These are phyloP conservation scores for Saccharomycopsis oosterbeekiorum DNA, from an alignment of 805 yeast genomes.

Conservation along the genomic window DNA sequence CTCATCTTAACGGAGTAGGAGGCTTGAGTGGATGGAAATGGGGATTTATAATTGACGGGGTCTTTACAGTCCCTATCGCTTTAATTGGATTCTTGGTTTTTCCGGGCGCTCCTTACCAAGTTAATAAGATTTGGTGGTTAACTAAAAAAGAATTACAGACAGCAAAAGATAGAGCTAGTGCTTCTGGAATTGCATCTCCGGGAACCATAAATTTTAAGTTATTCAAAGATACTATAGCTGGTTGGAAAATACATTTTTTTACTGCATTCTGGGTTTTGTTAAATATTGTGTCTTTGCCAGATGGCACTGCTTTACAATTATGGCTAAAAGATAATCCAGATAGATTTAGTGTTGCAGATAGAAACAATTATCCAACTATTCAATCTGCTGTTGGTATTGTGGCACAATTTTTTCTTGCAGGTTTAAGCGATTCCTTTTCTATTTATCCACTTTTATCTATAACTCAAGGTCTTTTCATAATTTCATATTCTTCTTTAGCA, in stretches of 20 bases:
- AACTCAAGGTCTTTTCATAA: constrained; percentile 43
- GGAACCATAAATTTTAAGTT: constrained; percentile 32
- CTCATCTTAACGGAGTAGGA: constrained; percentile 31
- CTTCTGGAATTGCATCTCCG: constrained; percentile 20
- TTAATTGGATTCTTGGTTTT: not conserved
- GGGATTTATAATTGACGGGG: constrained; percentile 60
- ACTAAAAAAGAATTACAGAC: constrained; percentile 25
- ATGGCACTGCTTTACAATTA: constrained; percentile 41
- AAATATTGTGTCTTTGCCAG: constrained; percentile 34
- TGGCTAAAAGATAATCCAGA: constrained; percentile 37
- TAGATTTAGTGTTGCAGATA: constrained; percentile 30
- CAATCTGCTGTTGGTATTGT: constrained; percentile 48
- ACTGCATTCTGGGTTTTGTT: constrained; percentile 44
- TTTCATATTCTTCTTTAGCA: constrained; percentile 43
- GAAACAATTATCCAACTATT: constrained; percentile 41
- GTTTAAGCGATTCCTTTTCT: constrained; percentile 42
- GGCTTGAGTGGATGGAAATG: constrained; percentile 65
- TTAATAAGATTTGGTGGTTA: constrained; percentile 25
- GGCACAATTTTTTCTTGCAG: constrained; percentile 32
- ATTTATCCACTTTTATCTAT: constrained; percentile 32
- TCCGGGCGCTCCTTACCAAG: constrained; percentile 6
- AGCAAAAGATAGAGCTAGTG: constrained; percentile 21
- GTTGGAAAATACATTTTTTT: constrained; percentile 51
- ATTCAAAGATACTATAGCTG: constrained; percentile 44
- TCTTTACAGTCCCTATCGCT: constrained; percentile 21